Evolutionary conservation across 805 yeast genomes (phyloP).

Genomic region (Metschnikowia anglica): DNA sequence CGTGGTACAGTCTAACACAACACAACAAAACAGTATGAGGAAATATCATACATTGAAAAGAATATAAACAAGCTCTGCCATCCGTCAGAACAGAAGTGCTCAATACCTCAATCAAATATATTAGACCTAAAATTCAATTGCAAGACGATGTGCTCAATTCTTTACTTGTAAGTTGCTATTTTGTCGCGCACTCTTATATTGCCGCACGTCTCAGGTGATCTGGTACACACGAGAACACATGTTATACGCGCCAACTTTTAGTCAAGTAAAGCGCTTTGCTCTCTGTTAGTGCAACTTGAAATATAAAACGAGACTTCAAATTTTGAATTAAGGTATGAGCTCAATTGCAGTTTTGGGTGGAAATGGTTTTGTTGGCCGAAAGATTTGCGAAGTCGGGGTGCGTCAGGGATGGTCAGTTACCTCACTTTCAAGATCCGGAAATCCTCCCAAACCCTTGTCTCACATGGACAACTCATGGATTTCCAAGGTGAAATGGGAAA

Average conservation of each 20-base stretch:
- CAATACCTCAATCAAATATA: no score
- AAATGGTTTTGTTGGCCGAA: constrained; percentile 72
- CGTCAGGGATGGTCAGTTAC: constrained; percentile 63
- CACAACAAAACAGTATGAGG: no score
- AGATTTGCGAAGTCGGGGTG: constrained; percentile 68
- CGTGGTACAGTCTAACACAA: no score
- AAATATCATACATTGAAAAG: no score
- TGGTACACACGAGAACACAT: neutral
- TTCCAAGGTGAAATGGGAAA: constrained; percentile 58
- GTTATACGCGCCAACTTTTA: neutral
- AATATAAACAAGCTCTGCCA: no score
- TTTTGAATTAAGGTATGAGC: constrained; percentile 14
- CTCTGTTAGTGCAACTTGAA: neutral
- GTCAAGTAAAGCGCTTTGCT: neutral
- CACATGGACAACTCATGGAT: constrained; percentile 44
- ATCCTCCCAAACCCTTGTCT: constrained; percentile 37
- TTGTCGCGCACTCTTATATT: no score
- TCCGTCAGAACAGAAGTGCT: no score
- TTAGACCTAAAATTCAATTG: no score
- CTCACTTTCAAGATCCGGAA: constrained; percentile 67
- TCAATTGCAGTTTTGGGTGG: constrained; percentile 79
- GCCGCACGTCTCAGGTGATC: neutral
- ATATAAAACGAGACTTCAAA: neutral
- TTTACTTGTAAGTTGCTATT: no score
- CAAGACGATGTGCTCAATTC: no score